Conservation (phyloP, 148 eudicot species). For the Arctostaphylos glauca region DNA sequence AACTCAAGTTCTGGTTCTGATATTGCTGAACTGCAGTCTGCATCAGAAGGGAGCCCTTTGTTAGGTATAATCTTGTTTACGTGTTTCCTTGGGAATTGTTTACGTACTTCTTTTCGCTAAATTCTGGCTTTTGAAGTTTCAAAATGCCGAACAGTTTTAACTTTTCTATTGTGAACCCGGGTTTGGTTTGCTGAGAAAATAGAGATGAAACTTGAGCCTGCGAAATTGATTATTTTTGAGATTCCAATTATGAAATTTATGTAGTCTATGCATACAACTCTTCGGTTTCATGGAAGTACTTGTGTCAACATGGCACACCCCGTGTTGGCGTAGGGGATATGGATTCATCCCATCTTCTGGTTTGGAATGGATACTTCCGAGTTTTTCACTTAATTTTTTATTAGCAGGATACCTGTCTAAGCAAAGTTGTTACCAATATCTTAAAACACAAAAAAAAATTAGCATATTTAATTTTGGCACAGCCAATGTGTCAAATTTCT, state of each 20-base stretch:
- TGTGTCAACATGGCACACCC: not conserved
- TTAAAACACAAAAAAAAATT: not conserved
- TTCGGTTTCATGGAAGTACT: not conserved
- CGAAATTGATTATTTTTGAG: not conserved
- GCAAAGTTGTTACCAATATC: not conserved
- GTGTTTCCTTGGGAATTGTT: not conserved
- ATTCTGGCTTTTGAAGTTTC: not conserved
- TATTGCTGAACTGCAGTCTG: conserved; percentile 82
- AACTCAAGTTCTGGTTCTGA: conserved; percentile 74
- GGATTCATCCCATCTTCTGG: not conserved
- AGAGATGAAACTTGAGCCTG: not conserved
- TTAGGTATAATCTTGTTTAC: conserved; percentile 46
- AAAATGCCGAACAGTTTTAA: not conserved
- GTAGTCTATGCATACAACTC: not conserved
- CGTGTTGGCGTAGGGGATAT: not conserved
- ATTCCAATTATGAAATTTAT: not conserved
- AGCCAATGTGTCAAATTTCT: not conserved
- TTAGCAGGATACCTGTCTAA: too few relatives aligned
- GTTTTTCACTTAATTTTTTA: not conserved
- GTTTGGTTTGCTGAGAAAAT: not conserved
- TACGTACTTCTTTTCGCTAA: not conserved
- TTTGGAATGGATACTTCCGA: not conserved
- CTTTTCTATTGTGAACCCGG: not conserved
- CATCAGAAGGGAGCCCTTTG: conserved; percentile 81
- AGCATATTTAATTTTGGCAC: not conserved